Base-by-base conservation (phyloP, 2,329 filamentous ascomycete genomes). In the Colletotrichum coccodes region DNA sequence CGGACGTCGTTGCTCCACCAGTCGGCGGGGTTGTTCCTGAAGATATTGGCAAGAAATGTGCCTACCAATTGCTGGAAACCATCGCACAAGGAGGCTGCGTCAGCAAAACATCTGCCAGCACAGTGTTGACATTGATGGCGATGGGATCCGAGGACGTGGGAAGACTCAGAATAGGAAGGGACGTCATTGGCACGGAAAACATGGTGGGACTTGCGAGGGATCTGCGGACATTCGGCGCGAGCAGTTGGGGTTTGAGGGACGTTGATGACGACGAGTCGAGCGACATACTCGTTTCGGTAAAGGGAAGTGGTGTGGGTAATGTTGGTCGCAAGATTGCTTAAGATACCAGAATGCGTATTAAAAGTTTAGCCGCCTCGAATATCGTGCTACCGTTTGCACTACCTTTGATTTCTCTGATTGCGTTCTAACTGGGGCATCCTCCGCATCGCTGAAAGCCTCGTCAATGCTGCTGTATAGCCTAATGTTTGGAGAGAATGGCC, bases 91-190 rank as follows among this genome's bases (percentile, higher is more conserved):
- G 95, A 12, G 96, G 96, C 1, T 97, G 94, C 77, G 92, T 93
- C 3, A 91, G 90, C 60, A 86, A 85, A 16, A 87, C 92, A 3
- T 92, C 94, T 3, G 90, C 91, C 6, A 85, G 89, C 3, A 95
- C 92, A 0, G 87, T 97, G 72, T 80, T 99, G 60, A 93, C 91
- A 21, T 84, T 99, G 71, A 99, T 99, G 96, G 94, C 95, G 38
- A 98, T 99, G 96, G 96, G 96, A 0, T 94, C 92, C 1, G 96
- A 98, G 78, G 96, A 99, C 79, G 94, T 99, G 16, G 96, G 96
- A 5, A 88, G 96, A 68, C 79, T 99, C 72, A 89, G 93, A 71
- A 78, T 99, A 67, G 94, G 95, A 36, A 91, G 90, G 74, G 92
- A 95, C 53, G 90, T 98, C 0, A 81, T 98, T 52, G 95, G 90